Conservation (phyloP, 305 asterid species). For the Fraxinus sp. region DNA sequence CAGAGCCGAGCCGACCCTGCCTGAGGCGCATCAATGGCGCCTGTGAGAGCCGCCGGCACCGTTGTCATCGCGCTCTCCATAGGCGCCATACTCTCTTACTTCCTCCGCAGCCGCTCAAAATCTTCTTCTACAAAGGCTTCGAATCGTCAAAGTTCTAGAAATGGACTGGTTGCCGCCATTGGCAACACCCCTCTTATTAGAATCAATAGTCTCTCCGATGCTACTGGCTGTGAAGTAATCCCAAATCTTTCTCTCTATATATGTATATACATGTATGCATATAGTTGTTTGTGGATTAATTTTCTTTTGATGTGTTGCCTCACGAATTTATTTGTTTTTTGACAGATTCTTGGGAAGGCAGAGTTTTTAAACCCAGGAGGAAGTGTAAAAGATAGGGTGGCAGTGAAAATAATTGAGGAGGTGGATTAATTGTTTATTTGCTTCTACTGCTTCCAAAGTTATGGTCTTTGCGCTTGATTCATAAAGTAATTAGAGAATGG, state of each 20-base stretch:
- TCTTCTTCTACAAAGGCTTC: slow-evolving; percentile 24
- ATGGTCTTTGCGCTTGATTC: background rate
- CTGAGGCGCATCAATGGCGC: slow-evolving; percentile 41
- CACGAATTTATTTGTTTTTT: background rate
- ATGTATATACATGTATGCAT: too few species aligned
- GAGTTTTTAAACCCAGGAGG: slow-evolving; percentile 98
- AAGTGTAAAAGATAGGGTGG: slow-evolving; percentile 91
- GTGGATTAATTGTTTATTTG: slow-evolving; percentile 27
- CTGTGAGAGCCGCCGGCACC: slow-evolving; percentile 50
- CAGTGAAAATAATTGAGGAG: slow-evolving; percentile 88
- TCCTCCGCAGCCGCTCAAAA: slow-evolving; percentile 40
- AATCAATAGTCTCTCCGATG: slow-evolving; percentile 83
- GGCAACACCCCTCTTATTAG: slow-evolving; percentile 89
- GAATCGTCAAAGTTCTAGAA: slow-evolving; percentile 31
- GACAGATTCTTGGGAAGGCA: slow-evolving; percentile 86
- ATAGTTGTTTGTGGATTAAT: background rate
- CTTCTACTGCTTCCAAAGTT: background rate
- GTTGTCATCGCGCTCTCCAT: slow-evolving; percentile 52
- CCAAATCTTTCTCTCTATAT: background rate
- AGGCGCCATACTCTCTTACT: slow-evolving; percentile 47
- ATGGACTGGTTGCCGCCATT: slow-evolving; percentile 79
- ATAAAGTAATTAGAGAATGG: background rate
- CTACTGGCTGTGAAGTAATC: slow-evolving; percentile 83
- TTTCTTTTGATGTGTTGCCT: background rate
- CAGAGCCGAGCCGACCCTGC: background rate